Conservation (phyloP, 2,329 filamentous ascomycete genomes). For the Fusarium aywerte region DNA sequence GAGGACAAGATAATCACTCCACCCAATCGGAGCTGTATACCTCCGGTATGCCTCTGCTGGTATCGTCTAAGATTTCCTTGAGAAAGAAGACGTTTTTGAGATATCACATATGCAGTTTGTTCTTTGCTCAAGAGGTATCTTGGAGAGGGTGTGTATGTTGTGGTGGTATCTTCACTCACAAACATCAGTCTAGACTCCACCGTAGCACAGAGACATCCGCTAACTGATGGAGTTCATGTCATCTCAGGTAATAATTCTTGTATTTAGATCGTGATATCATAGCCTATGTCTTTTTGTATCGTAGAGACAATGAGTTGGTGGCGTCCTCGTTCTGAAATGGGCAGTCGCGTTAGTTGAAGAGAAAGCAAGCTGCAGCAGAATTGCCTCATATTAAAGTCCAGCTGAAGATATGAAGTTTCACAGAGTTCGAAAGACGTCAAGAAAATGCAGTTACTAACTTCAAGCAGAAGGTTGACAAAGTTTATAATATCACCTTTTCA, state of each 20-base stretch:
- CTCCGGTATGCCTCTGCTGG: neutral
- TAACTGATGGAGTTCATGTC: too few relatives aligned
- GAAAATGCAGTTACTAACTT: neutral
- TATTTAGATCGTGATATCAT: neutral
- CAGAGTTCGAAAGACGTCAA: neutral
- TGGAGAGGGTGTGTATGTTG: conserved; percentile 8
- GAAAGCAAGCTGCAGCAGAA: neutral
- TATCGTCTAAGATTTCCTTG: neutral
- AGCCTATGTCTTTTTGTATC: neutral
- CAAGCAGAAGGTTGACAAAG: neutral
- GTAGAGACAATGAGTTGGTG: conserved; percentile 7
- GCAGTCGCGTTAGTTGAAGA: neutral
- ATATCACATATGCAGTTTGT: conserved; percentile 12
- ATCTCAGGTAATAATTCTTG: neutral
- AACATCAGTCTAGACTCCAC: neutral
- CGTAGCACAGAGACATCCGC: neutral
- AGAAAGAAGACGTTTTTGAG: neutral
- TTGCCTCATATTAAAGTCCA: neutral
- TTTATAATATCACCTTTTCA: neutral
- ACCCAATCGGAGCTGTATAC: conserved; percentile 1
- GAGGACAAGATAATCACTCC: neutral
- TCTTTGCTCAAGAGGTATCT: neutral
- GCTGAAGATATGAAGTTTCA: neutral
- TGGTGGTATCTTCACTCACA: conserved; percentile 1
- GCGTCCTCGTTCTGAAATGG: conserved; percentile 1